phyloP scores from a whole-genome alignment of 805 yeast species.

The Starmerella scarabaei region DNA sequence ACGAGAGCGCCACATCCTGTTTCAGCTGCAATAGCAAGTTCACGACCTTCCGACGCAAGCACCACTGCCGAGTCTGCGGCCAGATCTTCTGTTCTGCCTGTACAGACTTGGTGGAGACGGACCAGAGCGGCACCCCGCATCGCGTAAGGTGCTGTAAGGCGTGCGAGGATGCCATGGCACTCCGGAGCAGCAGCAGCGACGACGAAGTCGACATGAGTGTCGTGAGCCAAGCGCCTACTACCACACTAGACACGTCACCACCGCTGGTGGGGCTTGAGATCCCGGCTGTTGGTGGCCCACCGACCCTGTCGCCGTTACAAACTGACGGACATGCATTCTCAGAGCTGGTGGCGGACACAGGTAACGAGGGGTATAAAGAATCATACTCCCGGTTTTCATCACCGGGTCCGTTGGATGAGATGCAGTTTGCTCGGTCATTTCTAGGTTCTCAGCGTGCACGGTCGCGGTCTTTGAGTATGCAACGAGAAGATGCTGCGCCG shows the following conservation, averaged over 20 bases:
- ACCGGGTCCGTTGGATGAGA: constrained; percentile 3
- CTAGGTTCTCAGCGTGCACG: constrained; percentile 4
- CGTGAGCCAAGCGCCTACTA: constrained; percentile 3
- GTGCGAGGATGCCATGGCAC: constrained; percentile 18
- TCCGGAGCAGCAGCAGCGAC: constrained; percentile 14
- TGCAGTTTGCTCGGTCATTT: constrained; percentile 6
- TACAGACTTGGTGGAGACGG: constrained; percentile 57
- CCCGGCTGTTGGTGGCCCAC: no score
- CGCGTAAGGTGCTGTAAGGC: constrained; percentile 20
- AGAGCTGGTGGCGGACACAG: no score
- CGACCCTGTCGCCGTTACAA: no score
- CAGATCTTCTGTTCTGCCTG: constrained; percentile 84
- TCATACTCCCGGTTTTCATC: constrained; percentile 9
- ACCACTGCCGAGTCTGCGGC: constrained; percentile 93
- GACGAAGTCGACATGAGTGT: constrained; percentile 32
- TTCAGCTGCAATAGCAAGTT: constrained; percentile 69
- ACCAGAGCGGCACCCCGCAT: constrained; percentile 46
- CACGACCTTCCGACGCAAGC: constrained; percentile 67
- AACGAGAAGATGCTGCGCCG: background rate
- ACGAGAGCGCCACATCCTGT: constrained; percentile 81
- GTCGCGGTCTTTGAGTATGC: constrained; percentile 4
- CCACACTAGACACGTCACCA: background rate
- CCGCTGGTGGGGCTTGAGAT: background rate
- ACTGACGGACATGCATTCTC: no score
- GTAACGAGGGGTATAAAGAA: no score